These are phyloP conservation scores for Fagus sylvatica DNA, from an alignment of 306 rosid species.

Conservation along the genomic window DNA sequence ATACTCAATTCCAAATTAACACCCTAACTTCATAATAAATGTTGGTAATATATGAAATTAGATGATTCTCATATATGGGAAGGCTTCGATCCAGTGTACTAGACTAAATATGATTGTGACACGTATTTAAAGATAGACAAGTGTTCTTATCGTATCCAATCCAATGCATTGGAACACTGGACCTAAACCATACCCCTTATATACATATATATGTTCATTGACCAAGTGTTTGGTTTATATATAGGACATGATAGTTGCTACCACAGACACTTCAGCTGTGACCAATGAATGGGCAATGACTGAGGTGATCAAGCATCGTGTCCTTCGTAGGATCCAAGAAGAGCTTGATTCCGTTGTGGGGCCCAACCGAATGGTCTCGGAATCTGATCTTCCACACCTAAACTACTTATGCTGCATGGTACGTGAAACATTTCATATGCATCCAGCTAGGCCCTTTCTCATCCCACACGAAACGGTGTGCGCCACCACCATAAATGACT, in stretches of 20 bases:
- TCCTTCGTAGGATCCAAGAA: slow-evolving; percentile 68
- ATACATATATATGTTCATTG: no score
- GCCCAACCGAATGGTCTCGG: slow-evolving; percentile 56
- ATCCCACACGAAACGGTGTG: slow-evolving; percentile 82
- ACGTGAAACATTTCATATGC: slow-evolving; percentile 94
- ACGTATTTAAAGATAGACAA: no score
- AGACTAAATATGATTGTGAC: no score
- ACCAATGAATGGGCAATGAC: slow-evolving; percentile 97
- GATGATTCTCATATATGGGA: no score
- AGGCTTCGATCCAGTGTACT: no score
- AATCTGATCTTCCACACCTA: slow-evolving; percentile 64
- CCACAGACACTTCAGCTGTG: slow-evolving; percentile 91
- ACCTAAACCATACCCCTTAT: no score
- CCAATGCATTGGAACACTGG: no score
- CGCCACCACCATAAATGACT: slow-evolving; percentile 60
- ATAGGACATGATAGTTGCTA: slow-evolving; percentile 97
- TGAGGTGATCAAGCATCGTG: slow-evolving; percentile 77
- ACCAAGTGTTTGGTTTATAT: neutral
- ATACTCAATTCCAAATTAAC: no score
- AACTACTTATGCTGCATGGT: slow-evolving; percentile 83
- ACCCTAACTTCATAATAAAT: no score
- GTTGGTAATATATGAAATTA: no score
- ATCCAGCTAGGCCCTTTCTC: slow-evolving; percentile 93
- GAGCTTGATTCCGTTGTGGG: slow-evolving; percentile 75
- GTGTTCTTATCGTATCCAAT: no score